A percentile compares a stretch with the other conserved stretches of the same genome.
phyloP scores from a whole-genome alignment of 192 early-diverging fungal genomes.

The Nowakowskiella sp. region DNA sequence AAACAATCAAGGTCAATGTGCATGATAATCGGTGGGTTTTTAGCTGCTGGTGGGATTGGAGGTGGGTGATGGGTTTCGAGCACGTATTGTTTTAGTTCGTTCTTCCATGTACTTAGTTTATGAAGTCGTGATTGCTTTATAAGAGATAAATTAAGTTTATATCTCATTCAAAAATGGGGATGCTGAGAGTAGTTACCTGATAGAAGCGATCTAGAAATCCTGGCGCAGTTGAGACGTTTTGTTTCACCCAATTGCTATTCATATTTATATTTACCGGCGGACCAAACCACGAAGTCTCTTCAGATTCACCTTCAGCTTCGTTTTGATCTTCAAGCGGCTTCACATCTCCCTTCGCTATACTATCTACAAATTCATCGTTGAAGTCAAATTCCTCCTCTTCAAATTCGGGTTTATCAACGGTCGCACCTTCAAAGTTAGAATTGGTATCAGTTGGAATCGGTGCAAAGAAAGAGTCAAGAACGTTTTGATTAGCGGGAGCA shows the following conservation, averaged over 20 bases:
- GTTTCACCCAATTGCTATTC: conserved; percentile 17
- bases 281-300: background rate
- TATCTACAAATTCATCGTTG: background rate
- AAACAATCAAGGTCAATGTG: conserved; percentile 95
- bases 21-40: conserved; percentile 42
- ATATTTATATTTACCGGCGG: conserved; percentile 3
- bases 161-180: background rate
- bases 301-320: background rate
- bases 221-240: conserved; percentile 25
- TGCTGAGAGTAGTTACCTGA: conserved; percentile 11
- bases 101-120: conserved; percentile 73
- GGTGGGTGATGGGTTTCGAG: conserved; percentile 12
- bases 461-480: conserved; percentile 1
- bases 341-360: background rate
- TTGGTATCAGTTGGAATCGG: background rate
- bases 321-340: conserved; percentile 2
- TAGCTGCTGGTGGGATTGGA: conserved; percentile 13
- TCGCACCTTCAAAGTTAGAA: background rate
- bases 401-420: background rate
- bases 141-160: conserved; percentile 54
- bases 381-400: background rate
- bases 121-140: conserved; percentile 68
- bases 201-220: conserved; percentile 41
- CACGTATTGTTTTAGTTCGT: conserved; percentile 64
- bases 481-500: conserved; percentile 4